Percentiles rank a stretch among this genome's conserved stretches.
Evolutionary conservation across 1,284 basidiomycete species (phyloP).

Genomic region (Grifola frondosa): DNA sequence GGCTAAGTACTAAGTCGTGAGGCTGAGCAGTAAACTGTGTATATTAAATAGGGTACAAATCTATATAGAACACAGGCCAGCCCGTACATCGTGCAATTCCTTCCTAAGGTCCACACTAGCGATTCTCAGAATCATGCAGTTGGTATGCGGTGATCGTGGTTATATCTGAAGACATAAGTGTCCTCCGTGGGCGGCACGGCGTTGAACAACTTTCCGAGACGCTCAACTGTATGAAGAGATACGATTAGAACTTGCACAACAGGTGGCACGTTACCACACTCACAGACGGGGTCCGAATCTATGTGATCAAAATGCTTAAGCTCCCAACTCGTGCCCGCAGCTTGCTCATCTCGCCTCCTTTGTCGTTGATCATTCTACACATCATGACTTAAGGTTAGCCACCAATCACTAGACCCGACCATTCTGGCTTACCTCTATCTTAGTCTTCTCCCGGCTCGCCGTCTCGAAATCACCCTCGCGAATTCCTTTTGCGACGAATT

Average conservation of each 20-base stretch:
- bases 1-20: no score
- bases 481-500: constrained; percentile 88
- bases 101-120: no score
- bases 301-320: constrained; percentile 74
- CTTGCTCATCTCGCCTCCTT: constrained; percentile 80
- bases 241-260: not conserved
- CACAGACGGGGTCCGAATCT: constrained; percentile 71
- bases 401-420: not conserved
- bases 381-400: not conserved
- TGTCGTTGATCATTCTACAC: constrained; percentile 88
- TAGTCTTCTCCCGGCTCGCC: constrained; percentile 88
- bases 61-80: no score
- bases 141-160: no score
- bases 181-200: constrained; percentile 64
- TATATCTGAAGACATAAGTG: constrained; percentile 55
- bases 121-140: no score
- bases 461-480: constrained; percentile 87
- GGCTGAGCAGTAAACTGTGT: no score
- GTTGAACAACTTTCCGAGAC: constrained; percentile 55
- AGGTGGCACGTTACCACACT: no score
- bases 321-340: constrained; percentile 73
- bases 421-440: constrained; percentile 74
- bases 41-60: no score
- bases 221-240: constrained; percentile 50
- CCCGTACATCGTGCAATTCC: no score